Base-by-base conservation (phyloP, 176 grass and related monocot genomes). In the Elaeis guineensis region DNA sequence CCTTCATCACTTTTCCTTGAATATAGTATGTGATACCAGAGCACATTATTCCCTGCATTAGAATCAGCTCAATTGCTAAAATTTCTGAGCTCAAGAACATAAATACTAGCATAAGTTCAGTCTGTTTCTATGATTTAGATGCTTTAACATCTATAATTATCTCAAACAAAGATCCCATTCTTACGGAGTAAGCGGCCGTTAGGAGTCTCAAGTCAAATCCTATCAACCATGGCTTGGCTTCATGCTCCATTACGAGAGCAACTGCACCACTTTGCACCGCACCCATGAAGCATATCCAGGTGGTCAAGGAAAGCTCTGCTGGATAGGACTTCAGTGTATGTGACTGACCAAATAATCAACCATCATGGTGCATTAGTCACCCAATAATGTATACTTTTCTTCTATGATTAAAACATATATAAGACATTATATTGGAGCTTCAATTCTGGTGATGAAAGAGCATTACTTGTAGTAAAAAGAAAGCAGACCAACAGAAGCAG, bases 401-500 rank as follows among this genome's bases (percentile, higher is more conserved):
- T 35, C 32, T 35, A 9, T 11, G 32, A 35, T 35, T 35, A 8
- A 35, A 35, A 35, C 32, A 35, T 35, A 11, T 28, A 28, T 5
- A 35, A 8, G 35, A 12, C 7, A 44, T 44, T 3, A 44, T 12
- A 44, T 2, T 44, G 8, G 2, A 44, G 35, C 35, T 44, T 44
- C 11, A 12, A 44, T 44, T 44, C 8, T 44, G 11, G 35, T 44
- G 9, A 44, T 44, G 35, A 44, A 44, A 44, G 35, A 14, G 11
- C 35, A 44, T 69, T 78, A 86, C 90, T 71, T 95, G 90, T 48
- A 95, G 64, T 19, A 95, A 62, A 77, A 95, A 90, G 77, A 95
- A 95, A 35, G 67, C 74, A 14, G 90, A 90, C 90, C 90, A 95
- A 59, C 82, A 84, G 70, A 95, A 90, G 77, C 79, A 86, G 62